Percentiles rank a stretch among this genome's conserved stretches.
phyloP scores from a whole-genome alignment of 805 yeast species.

The Metschnikowia santaceciliae region DNA sequence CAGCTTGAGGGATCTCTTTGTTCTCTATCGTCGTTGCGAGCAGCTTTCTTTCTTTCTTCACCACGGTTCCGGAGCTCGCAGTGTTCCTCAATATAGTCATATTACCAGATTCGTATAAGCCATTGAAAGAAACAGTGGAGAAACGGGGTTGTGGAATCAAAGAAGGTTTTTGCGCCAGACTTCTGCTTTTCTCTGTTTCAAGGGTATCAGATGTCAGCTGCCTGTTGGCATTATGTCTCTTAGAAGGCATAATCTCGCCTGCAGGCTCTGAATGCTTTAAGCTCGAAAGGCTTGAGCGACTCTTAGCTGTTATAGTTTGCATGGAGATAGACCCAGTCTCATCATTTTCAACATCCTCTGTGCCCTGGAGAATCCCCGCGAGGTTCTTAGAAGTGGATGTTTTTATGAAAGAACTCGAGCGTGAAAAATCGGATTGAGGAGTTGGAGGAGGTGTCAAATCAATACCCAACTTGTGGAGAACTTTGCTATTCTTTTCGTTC shows the following conservation, averaged over 20 bases:
- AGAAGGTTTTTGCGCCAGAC: conserved; percentile 2
- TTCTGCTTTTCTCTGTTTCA: not conserved
- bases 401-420: conserved; percentile 23
- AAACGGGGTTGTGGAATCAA: conserved; percentile 42
- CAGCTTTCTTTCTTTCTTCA: conserved; percentile 7
- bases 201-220: not conserved
- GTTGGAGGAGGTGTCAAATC: conserved; percentile 20
- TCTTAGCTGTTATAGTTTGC: not conserved
- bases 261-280: not conserved
- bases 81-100: conserved; percentile 10
- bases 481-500: conserved; percentile 28
- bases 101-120: conserved; percentile 18
- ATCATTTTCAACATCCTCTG: conserved; percentile 7
- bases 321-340: not conserved
- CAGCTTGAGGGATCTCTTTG: conserved; percentile 21
- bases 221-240: not conserved
- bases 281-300: not conserved
- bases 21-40: conserved; percentile 13
- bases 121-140: conserved; percentile 41
- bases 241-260: not conserved
- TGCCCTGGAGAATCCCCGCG: conserved; percentile 15
- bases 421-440: conserved; percentile 13
- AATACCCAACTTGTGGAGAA: conserved; percentile 37
- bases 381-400: conserved; percentile 37
- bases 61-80: conserved; percentile 16